Evolutionary conservation across 768 basidiomycete species (phyloP).

Genomic region (Tylopilus rubrobrunneus): DNA sequence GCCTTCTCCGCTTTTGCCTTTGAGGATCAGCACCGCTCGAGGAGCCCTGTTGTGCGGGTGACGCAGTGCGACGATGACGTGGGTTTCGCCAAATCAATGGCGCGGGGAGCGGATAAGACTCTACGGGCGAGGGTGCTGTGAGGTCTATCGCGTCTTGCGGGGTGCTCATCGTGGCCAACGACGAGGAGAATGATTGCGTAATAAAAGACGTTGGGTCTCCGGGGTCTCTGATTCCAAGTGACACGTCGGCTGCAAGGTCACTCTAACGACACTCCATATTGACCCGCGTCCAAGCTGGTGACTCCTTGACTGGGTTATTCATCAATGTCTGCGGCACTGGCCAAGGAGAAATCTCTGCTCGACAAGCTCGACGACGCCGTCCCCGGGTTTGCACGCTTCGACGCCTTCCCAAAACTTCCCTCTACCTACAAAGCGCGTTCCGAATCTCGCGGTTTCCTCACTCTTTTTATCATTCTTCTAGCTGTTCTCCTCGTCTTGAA

Average conservation of each 20-base stretch:
- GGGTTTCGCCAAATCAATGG: background rate
- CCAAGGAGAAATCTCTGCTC: constrained; percentile 38
- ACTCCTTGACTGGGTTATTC: background rate
- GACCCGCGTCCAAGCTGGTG: background rate
- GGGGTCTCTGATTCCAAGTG: constrained; percentile 12
- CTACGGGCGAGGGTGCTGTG: background rate
- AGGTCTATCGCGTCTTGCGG: constrained; percentile 5
- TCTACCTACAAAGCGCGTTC: constrained; percentile 78
- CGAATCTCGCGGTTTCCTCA: constrained; percentile 62
- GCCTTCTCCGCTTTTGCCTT: constrained; percentile 15
- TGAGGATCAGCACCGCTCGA: constrained; percentile 4
- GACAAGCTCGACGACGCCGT: constrained; percentile 61
- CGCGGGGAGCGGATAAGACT: background rate
- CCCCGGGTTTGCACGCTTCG: constrained; percentile 62
- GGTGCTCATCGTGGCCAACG: constrained; percentile 21
- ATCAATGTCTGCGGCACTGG: constrained; percentile 10
- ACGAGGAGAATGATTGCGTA: constrained; percentile 21
- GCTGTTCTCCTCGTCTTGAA: constrained; percentile 78
- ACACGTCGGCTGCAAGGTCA: too few species aligned
- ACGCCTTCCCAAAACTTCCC: constrained; percentile 85
- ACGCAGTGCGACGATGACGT: constrained; percentile 3
- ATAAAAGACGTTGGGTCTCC: constrained; percentile 7
- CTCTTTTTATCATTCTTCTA: constrained; percentile 61
- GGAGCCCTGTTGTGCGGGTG: background rate
- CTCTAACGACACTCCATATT: too few species aligned